Percentiles rank a stretch among this genome's conserved stretches.
phyloP scores from a whole-genome alignment of 2,329 filamentous ascomycete genomes.

The Cercospora brassicicola region DNA sequence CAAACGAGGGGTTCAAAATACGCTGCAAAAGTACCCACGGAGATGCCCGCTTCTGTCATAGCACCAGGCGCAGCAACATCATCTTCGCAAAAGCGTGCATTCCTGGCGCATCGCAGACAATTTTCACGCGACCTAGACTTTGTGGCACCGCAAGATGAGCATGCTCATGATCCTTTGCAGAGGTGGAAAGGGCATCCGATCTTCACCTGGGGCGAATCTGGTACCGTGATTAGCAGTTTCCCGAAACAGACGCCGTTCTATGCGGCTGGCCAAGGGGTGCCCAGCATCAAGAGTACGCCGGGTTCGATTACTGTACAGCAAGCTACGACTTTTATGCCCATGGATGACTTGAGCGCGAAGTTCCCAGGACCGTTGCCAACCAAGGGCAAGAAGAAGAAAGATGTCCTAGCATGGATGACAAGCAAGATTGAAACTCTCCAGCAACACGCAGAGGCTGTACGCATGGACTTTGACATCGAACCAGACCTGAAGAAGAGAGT shows the following conservation, averaged over 20 bases:
- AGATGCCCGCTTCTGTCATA: conserved; percentile 27
- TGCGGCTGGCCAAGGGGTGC: conserved; percentile 67
- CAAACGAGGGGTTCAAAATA: conserved; percentile 52
- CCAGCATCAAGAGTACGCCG: conserved; percentile 77
- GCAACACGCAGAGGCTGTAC: conserved; percentile 47
- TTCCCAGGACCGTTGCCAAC: conserved; percentile 88
- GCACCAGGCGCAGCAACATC: conserved; percentile 20
- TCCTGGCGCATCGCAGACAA: conserved; percentile 41
- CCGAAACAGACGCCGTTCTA: conserved; percentile 88
- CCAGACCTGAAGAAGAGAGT: conserved; percentile 67
- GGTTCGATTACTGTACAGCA: conserved; percentile 79
- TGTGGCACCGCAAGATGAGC: conserved; percentile 57
- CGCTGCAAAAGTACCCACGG: conserved; percentile 34
- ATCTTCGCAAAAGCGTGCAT: conserved; percentile 8
- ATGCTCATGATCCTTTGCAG: conserved; percentile 70
- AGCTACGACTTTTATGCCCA: conserved; percentile 70
- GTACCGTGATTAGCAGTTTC: conserved; percentile 78
- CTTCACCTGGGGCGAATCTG: conserved; percentile 85
- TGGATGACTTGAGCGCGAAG: conserved; percentile 70
- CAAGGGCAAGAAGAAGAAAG: conserved; percentile 97
- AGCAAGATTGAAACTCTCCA: conserved; percentile 74
- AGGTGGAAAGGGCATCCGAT: conserved; percentile 89
- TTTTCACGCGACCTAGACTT: conserved; percentile 56
- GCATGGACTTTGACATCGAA: conserved; percentile 53
- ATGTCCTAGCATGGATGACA: conserved; percentile 76